Conservation (phyloP, 768 basidiomycete genomes). For the Stropharia rugosoannulata region DNA sequence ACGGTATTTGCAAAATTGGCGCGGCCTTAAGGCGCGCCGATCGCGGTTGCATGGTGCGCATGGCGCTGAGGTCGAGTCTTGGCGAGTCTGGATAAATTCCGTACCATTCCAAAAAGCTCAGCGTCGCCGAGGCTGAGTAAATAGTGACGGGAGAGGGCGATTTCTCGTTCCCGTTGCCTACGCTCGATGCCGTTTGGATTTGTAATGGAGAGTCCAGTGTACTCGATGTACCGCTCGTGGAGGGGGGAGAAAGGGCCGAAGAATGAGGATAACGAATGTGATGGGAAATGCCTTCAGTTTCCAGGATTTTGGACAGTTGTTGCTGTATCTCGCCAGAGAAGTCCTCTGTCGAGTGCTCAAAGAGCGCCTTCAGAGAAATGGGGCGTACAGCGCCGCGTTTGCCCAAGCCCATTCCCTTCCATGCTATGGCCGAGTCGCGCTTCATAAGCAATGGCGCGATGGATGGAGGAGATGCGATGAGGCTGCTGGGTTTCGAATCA, state of each 20-base stretch:
- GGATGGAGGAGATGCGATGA: slow-evolving; percentile 14
- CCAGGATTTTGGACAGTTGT: slow-evolving; percentile 27
- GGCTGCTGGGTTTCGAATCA: slow-evolving; percentile 9
- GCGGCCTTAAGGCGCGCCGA: slow-evolving; percentile 11
- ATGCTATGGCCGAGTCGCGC: slow-evolving; percentile 9
- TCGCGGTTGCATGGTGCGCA: slow-evolving; percentile 15
- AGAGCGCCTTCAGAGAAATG: slow-evolving; percentile 26
- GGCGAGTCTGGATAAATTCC: slow-evolving; percentile 35
- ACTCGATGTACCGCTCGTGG: slow-evolving; percentile 15
- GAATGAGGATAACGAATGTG: slow-evolving; percentile 20
- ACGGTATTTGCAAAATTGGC: slow-evolving; percentile 18
- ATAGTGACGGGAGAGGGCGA: slow-evolving; percentile 25
- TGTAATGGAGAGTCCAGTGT: slow-evolving; percentile 21
- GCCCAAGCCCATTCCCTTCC: slow-evolving; percentile 14
- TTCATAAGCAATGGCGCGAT: slow-evolving; percentile 4
- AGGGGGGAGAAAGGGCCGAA: slow-evolving; percentile 21
- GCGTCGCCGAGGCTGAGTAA: slow-evolving; percentile 31
- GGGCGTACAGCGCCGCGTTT: slow-evolving; percentile 22
- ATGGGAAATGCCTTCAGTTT: slow-evolving; percentile 22
- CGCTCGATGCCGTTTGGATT: slow-evolving; percentile 13
- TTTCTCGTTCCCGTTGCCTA: slow-evolving; percentile 6
- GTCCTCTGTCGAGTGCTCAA: slow-evolving; percentile 22
- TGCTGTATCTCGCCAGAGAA: slow-evolving; percentile 26
- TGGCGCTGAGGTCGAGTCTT: slow-evolving; percentile 14
- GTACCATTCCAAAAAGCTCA: slow-evolving; percentile 36